phyloP scores from a whole-genome alignment of 164 flowering plant species.

The Tinospora cordifolia region DNA sequence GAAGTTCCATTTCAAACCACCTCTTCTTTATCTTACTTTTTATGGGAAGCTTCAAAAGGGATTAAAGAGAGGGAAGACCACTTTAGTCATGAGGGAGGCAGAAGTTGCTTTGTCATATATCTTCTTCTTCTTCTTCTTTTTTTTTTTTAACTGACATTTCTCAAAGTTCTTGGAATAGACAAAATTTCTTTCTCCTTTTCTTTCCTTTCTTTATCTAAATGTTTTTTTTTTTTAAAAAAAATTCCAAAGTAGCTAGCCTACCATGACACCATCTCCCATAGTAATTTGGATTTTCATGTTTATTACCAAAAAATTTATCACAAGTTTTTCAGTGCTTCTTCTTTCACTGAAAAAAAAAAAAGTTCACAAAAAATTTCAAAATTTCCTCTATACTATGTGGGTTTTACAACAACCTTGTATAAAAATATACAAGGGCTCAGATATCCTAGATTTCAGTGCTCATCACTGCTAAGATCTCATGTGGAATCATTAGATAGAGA shows the following conservation, averaged over 20 bases:
- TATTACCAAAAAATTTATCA: neutral
- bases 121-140: no score
- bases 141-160: neutral
- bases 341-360: no score
- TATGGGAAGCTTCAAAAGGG: slow-evolving; percentile 2
- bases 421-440: neutral
- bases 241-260: neutral
- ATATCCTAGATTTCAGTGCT: neutral
- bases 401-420: no score
- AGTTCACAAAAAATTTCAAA: neutral
- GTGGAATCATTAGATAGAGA: slow-evolving; percentile 1
- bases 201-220: neutral
- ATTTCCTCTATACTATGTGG: neutral
- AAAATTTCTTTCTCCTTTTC: neutral
- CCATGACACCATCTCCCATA: neutral
- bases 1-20: neutral
- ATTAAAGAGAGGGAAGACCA: slow-evolving; percentile 2
- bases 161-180: slow-evolving; percentile 2
- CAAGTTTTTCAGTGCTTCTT: neutral
- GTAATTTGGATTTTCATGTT: neutral
- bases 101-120: slow-evolving; percentile 3
- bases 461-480: slow-evolving; percentile 2
- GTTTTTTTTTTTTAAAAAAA: neutral
- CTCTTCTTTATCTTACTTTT: neutral
- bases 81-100: slow-evolving; percentile 1